A percentile compares a stretch with the other conserved stretches of the same genome.
Conservation (phyloP, 345 rosid genomes). For the Hypericum perforatum region DNA sequence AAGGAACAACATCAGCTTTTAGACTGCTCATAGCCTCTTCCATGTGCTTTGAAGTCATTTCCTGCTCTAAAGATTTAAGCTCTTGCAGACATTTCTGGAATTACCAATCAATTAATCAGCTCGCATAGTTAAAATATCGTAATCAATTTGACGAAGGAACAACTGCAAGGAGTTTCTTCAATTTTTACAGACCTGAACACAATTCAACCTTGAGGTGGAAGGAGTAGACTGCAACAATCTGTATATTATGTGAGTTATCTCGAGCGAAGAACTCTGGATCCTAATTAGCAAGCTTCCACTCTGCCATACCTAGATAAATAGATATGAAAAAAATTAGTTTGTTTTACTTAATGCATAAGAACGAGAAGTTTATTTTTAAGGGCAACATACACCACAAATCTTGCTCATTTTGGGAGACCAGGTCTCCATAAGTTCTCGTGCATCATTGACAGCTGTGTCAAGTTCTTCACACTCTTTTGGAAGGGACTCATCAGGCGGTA, state of each 20-base stretch:
- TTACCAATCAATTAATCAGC: slow-evolving; percentile 1
- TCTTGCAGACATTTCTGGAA: slow-evolving; percentile 61
- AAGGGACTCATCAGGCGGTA: slow-evolving; percentile 41
- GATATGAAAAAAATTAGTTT: slow-evolving; percentile 1
- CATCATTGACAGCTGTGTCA: slow-evolving; percentile 59
- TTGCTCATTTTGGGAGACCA: slow-evolving; percentile 75
- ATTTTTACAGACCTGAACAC: slow-evolving; percentile 45
- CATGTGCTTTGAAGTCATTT: slow-evolving; percentile 34
- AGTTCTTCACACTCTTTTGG: slow-evolving; percentile 61
- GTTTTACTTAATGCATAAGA: too few relatives aligned
- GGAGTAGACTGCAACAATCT: slow-evolving; percentile 38
- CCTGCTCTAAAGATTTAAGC: slow-evolving; percentile 40
- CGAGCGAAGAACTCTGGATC: slow-evolving; percentile 51
- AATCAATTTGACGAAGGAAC: background rate
- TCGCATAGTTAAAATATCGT: too few relatives aligned
- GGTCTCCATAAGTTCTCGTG: slow-evolving; percentile 66
- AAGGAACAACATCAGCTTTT: slow-evolving; percentile 38
- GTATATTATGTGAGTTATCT: slow-evolving; percentile 44
- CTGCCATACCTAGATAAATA: slow-evolving; percentile 45
- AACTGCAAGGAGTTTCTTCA: background rate
- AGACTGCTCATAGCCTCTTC: slow-evolving; percentile 39
- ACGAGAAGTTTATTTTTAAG: too few relatives aligned
- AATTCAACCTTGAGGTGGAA: slow-evolving; percentile 33
- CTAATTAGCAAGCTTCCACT: slow-evolving; percentile 43
- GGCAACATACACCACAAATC: slow-evolving; percentile 52